Conservation (phyloP, 495 filamentous ascomycete genomes). For the Penicillium desertorum region DNA sequence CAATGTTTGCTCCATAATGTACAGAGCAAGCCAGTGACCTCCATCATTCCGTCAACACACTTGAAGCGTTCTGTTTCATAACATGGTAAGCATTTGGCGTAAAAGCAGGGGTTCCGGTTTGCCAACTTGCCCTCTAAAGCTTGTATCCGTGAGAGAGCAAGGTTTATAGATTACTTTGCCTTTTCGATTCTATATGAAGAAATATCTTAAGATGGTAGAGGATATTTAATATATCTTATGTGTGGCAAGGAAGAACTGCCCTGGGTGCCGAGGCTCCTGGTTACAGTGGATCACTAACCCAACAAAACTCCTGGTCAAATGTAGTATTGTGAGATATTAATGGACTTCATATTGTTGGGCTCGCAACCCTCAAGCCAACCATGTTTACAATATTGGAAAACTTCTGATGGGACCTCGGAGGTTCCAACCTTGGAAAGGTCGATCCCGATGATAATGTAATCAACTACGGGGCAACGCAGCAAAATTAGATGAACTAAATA, state of each 20-base stretch:
- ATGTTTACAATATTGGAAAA: not conserved
- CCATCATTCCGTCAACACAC: not conserved
- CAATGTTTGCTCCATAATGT: not conserved
- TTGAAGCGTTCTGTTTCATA: not conserved
- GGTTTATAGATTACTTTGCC: not conserved
- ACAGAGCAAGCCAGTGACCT: not conserved
- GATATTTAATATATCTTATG: not conserved
- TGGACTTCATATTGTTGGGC: not conserved
- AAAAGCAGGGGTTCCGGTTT: not conserved
- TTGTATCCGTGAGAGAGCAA: not conserved
- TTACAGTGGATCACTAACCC: not conserved
- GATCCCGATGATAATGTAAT: conserved; percentile 3
- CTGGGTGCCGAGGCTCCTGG: not conserved
- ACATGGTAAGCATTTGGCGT: not conserved
- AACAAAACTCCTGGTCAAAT: not conserved
- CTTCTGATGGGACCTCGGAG: not conserved
- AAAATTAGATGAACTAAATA: not conserved
- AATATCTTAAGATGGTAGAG: not conserved
- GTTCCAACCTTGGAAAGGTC: no score
- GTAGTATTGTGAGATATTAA: not conserved
- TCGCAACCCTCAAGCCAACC: not conserved
- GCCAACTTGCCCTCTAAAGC: not conserved
- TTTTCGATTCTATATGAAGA: not conserved
- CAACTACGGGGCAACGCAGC: not conserved
- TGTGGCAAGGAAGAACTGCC: not conserved